Base-by-base conservation (phyloP, 2,329 filamentous ascomycete species). In the Coniochaeta prunicola region DNA sequence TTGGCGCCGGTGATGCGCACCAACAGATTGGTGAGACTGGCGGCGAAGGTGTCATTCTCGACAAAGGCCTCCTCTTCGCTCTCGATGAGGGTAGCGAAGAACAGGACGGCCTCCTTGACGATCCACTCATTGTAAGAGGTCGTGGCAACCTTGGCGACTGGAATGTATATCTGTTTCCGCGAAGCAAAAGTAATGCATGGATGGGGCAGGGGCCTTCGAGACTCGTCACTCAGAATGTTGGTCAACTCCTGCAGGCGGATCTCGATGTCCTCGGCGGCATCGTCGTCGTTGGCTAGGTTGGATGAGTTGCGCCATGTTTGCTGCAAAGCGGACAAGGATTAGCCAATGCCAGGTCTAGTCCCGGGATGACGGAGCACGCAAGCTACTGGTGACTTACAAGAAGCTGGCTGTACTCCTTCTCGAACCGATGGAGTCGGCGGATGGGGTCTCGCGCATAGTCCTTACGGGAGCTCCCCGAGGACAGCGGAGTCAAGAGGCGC, bases 51-150 rank as follows among this genome's bases (percentile, higher is more conserved):
- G 33, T 88, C 84, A 68, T 90, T 96, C 69, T 96, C 90, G 54
- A 97, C 85, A 68, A 97, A 96, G 36, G 92, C 91, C 70, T 97
- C 94, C 74, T 97, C 92, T 73, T 97, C 94, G 71, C 92, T 94
- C 74, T 99, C 94, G 67, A 97, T 90, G 63, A 99, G 81, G 17
- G 91, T 92, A 59, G 91, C 91, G 73, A 97, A 97, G 69, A 97
- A 87, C 42, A 88, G 79, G 38, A 96, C 89, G 28, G 90, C 89
- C 68, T 93, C 90, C 64, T 88, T 87, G 65, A 97, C 88, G 68
- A 97, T 88, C 69, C 85, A 88, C 67, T 96, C 89, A 72, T 96
- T 90, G 71, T 91, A 88, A 33, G 90, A 92, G 0, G 88, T 88
- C 2, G 90, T 86, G 2, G 92, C 92, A 65, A 97, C 92, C 75